Evolutionary conservation across 2,329 filamentous ascomycete species (phyloP), one percentile per base, ranked within the genome.

Genomic region (Colletotrichum shisoi): DNA sequence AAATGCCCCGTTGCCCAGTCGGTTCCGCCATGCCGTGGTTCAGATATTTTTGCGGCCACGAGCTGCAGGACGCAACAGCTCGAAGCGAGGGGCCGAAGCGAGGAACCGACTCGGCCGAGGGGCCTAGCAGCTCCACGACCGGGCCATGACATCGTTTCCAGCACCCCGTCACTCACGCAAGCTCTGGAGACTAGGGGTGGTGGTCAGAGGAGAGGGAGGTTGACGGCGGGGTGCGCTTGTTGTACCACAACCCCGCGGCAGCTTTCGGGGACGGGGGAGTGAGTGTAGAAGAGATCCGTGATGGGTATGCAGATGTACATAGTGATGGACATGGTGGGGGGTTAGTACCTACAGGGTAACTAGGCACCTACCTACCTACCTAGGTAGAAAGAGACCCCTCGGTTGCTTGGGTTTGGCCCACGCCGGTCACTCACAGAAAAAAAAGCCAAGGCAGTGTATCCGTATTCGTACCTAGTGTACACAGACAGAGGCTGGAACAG

Each of bases 131-230:
- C 45, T 46, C 46, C 40, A 49, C 48, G 37, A 42, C 31, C 53
- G 60, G 53, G 21, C 37, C 54, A 67, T 67, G 61, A 64, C 64
- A 67, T 67, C 61, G 61, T 51, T 27, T 37, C 46, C 40, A 53
- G 48, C 54, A 64, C 54, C 59, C 54, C 48, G 62, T 64, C 42
- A 24, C 49, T 46, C 46, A 34, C 27, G 27, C 24, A 24, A 44
- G 39, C 31, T 39, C 42, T n/a, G 42, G 7, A 8, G 27, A 31
- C 27, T 31, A 7, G 27, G 49, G 48, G 54, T 62, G 63, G 58
- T 67, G 61, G 61, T 63, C 64, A 64, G 64, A 59, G 61, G 42
- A 27, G 12, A 27, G 27, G 27, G 27, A 64, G 42, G 54, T 67
- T 27, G 27, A 59, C 48, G 64, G 64, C 64, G 64, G 61, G 64